Base-by-base conservation (phyloP, 2,329 filamentous ascomycete genomes). In the Drechslerella stenobrocha region DNA sequence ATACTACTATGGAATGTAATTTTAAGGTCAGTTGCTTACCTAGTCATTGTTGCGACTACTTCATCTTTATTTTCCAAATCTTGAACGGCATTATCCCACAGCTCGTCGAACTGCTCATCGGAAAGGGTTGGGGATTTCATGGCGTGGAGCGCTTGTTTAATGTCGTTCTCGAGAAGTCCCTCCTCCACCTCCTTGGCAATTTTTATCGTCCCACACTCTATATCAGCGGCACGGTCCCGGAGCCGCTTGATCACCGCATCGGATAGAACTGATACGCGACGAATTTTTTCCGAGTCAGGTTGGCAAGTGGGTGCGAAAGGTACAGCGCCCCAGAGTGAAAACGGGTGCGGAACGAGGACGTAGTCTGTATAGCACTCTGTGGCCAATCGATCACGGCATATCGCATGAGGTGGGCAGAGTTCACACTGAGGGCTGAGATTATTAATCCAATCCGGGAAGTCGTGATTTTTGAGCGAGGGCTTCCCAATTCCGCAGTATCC, bases 231-330 rank as follows among this genome's bases (percentile, higher is more conserved):
- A 37, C 89, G 85, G 71, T 95, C 85, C 55, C 93, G 84, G 48
- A 98, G 82, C 73, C 91, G 87, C 73, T 96, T 90, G 2, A 97
- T 83, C 1, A 89, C 90, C 75, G 87, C 88, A 75, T 97, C 87
- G 5, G 91, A 90, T 13, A 98, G 90, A 18, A 87, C 84, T 73
- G 92, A 89, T 48, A 97, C 87, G 15, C 88, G 87, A 35, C 89
- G 85, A 5, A 87, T 89, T 76, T 96, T 96, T 74, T 95, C 90
- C 67, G 90, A 90, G 76, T 98, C 95, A 0, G 93, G 88, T 77
- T 96, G 92, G 76, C 93, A 98, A 2, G 89, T 91, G 1, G 95
- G 92, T 3, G 91, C 85, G 6, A 98, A 79, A 5, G 93, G 93
- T 3, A 97, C 74, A 2, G 95, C 74, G 0, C 93, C 91, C 48